Evolutionary conservation across 768 basidiomycete genomes (phyloP), one percentile per base, ranked within the genome.

Genomic region (Collybiopsis confluens): DNA sequence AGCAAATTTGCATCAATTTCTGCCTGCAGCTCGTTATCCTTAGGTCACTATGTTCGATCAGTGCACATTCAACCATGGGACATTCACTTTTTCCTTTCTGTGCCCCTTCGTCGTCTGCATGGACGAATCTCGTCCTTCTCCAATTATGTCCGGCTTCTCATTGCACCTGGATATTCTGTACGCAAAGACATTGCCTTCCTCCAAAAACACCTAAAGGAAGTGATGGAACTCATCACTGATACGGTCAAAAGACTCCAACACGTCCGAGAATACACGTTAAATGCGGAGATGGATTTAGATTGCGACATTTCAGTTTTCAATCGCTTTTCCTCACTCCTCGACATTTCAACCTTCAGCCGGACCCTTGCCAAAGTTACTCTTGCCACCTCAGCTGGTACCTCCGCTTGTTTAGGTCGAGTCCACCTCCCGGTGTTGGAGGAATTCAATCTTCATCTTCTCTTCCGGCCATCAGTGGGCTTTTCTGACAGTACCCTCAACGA

Each of bases 41-140:
- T 35, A 20, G 67, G 66, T 15, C 48, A 56, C 5, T 56, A 67
- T 33, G 73, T 76, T 20, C 70, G 64, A 38, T 59, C 65, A 24
- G 61, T 78, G 54, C 61, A 56, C 24, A 65, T 78, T 30, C 59
- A 65, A 40, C 76, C 77, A 26, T 78, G 75, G 77, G 60, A 68
- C 23, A 67, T 77, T 18, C n/a, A n/a, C n/a, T n/a, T n/a, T n/a
- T n/a, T n/a, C n/a, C 36, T 43, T 6, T 33, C 30, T 33, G 30
- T 24, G 5, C 35, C 30, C 20, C 11, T 21, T 23, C 18, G 21
- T 41, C 52, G 15, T 24, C 35, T 30, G 9, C 30, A n/a, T 15
- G 43, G 24, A 38, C 52, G 41, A 42, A 23, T 43, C 45, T 48
- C 33, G 11, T 48, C 47, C 16, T 20, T 24, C 23, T 45, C 28